Base-by-base conservation (phyloP, 2,329 filamentous ascomycete species). In the Lachnellula cervina region DNA sequence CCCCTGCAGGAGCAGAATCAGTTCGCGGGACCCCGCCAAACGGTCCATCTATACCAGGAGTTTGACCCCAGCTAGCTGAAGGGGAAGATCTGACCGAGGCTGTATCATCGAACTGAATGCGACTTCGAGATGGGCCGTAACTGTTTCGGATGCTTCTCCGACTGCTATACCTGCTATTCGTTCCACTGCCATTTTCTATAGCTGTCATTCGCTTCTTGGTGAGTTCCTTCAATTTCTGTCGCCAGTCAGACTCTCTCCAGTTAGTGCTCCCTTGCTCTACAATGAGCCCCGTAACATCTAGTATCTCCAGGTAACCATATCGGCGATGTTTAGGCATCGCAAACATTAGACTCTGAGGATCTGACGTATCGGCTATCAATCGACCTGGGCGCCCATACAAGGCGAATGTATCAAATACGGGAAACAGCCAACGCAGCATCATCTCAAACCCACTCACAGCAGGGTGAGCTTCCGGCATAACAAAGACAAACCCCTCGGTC, bases 401-500 rank as follows among this genome's bases (percentile, higher is more conserved):
- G 40, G 81, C 84, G 71, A 97, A 99, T 0, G 90, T 90, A 70
- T 99, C 94, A 77, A 90, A 99, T 0, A 91, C 89, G 0, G 94
- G 94, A 70, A 99, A 95, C 13, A 99, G 77, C 74, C 89, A 97
- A 46, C 90, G 84, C 35, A 99, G 78, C 79, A 99, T 87, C 79
- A 95, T 97, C 71, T 97, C 94, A 64, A 97, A 96, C 0, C 94
- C 94, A 53, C 84, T 89, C 13, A 99, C 88, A 17, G 90, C 92
- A n/a, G 93, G 87, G 66, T 90, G 90, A 1, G 88, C 83, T 71
- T 99, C 94, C 4, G 94, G 94, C 92, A 99, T 97, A 63, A 97
- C 86, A 68, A 99, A 99, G 4, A 99, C 90, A 66, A 97, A 97
- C 0, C 94, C 94, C 70, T 99, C 94, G 0, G 88, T 88, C 2